A percentile compares a stretch with the other conserved stretches of the same genome.
Conservation (phyloP, 768 basidiomycete species). For the Mycena capillaripes region DNA sequence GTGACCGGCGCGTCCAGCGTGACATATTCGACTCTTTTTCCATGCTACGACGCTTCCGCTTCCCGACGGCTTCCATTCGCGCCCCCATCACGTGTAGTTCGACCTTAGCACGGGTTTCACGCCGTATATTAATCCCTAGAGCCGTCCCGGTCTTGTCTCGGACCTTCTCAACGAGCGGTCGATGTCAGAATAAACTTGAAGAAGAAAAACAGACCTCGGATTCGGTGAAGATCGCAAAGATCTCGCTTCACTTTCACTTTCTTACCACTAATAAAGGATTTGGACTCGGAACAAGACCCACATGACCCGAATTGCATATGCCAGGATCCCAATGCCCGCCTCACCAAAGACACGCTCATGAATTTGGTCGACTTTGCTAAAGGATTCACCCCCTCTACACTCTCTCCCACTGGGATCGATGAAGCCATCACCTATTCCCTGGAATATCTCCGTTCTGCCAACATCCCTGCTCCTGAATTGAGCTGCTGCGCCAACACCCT, state of each 20-base stretch:
- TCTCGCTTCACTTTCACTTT: neutral
- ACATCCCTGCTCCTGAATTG: neutral
- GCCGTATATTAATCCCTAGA: neutral
- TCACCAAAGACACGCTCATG: neutral
- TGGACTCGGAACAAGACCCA: conserved; percentile 2
- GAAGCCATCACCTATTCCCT: neutral
- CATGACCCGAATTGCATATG: neutral
- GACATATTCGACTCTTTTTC: neutral
- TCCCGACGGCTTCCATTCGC: neutral
- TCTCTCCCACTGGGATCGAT: neutral
- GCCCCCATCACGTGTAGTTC: neutral
- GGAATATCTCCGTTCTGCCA: neutral
- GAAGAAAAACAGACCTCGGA: neutral
- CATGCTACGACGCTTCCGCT: neutral
- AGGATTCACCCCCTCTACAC: neutral
- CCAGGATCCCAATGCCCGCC: conserved; percentile 11
- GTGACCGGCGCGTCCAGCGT: neutral
- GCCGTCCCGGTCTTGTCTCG: neutral
- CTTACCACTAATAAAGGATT: neutral
- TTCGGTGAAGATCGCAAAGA: neutral
- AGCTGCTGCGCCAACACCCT: conserved; percentile 5
- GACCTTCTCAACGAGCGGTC: neutral
- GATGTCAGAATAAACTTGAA: neutral
- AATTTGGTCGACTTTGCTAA: neutral
- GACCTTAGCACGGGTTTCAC: neutral